Evolutionary conservation across 768 basidiomycete species (phyloP), one percentile per base, ranked within the genome.

Genomic region (Leccinum arenicola): DNA sequence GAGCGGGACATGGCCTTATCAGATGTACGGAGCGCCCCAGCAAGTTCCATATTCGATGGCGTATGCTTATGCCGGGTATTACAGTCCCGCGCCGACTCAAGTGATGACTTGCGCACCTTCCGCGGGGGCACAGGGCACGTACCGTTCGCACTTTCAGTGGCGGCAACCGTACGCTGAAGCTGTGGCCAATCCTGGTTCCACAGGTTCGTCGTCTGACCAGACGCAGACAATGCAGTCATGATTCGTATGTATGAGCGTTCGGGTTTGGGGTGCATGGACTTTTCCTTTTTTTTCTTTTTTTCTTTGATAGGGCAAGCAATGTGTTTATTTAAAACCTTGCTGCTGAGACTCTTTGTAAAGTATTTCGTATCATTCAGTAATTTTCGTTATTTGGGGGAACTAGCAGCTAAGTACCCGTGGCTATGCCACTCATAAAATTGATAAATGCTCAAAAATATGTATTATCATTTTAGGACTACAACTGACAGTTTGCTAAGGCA

Each of bases 81-180:
- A 68, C n/a, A 43, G 40, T 55, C 66, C 70, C n/a, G 4, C 62
- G 45, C 38, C 21, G 23, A 47, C 61, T 57, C 58, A 61, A n/a
- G 38, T 7, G 35, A 38, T 52, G 43, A 23, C 54, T 47, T 63
- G 62, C 53, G 31, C 52, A 50, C 43, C 62, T 17, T 63, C 68
- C 43, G 55, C 58, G 5, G 64, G 61, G 54, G 59, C 50, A 61
- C 73, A 66, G 53, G 68, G 65, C 65, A 55, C 64, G 63, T 68
- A 68, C 33, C 50, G 63, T 52, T 63, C 68, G 52, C 64, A 60
- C 36, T 60, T 76, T 51, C 71, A 73, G 50, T 78, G 75, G 77
- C 76, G 72, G 59, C 66, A 61, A 55, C 72, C 75, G 52, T 75
- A 76, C 45, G 56, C 60, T 25, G 73, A 76, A 52, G 77, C 77